Evolutionary conservation across 805 yeast genomes (phyloP), one percentile per base, ranked within the genome.

Genomic region (Barnettozyma sp.): DNA sequence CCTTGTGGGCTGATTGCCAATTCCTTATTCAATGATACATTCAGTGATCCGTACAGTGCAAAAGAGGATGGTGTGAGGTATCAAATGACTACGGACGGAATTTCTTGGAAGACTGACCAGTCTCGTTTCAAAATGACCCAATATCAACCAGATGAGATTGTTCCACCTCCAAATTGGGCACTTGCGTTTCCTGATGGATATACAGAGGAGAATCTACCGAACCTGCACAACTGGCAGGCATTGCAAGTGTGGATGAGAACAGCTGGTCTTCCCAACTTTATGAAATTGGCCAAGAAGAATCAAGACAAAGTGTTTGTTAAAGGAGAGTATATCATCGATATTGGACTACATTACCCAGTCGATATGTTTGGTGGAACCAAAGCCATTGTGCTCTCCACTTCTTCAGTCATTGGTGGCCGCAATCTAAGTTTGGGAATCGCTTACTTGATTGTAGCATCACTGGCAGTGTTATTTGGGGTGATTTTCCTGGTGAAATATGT

Each of bases 241-340:
- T 73, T 90, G 49, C 95, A 87, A 65, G 90, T 87, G 58, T 90
- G 98, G 98, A 90, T 90, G 97, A 76, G 94, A 51, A 87, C 97
- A 1, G 95, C 97, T 0, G 96, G 94, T 0, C 66, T 90, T 43
- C 94, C 97, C 19, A 75, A 81, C 10, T 90, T 92, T 54, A 77
- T 82, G 67, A 90, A 92, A 55, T 31, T 53, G 17, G 88, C 87
- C 27, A 70, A 81, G 30, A 76, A 82, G 47, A 88, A 85, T 59
- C 80, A 76, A 40, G 65, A 74, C 3, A 63, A 63, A 1, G 51
- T 71, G 2, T 58, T 90, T 41, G 43, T 55, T 1, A 62, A 71
- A 9, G 97, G 97, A 4, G 72, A 73, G 9, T 92, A 90, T 57
- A 66, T 70, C 40, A 60, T 87, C 29, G 68, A 69, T 33, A 71